Conservation (phyloP, 2,329 filamentous ascomycete genomes). For the Cephalotrichum gorgonifer region DNA sequence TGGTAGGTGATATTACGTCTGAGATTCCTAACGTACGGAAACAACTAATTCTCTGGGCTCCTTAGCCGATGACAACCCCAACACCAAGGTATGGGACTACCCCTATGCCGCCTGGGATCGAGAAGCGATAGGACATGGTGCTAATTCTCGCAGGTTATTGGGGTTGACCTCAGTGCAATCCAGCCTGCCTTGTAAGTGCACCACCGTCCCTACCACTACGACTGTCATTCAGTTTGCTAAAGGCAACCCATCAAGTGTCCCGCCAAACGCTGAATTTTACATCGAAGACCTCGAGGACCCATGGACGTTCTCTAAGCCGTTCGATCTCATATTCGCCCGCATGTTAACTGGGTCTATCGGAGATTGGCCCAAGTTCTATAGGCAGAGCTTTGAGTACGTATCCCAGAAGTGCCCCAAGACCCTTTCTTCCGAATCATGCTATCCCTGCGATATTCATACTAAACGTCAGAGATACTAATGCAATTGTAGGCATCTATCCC, state of each 20-base stretch:
- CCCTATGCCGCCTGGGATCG: not conserved
- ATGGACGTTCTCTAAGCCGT: conserved; percentile 12
- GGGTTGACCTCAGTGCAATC: conserved; percentile 22
- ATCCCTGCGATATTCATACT: too few relatives aligned
- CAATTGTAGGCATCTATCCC: not conserved
- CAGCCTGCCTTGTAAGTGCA: conserved; percentile 18
- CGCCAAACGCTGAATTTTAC: conserved; percentile 19
- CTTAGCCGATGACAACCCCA: conserved; percentile 13
- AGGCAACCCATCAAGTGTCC: conserved; percentile 9
- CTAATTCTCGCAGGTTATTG: conserved; percentile 12
- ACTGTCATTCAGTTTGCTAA: not conserved
- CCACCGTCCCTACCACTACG: too few relatives aligned
- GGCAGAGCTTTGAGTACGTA: not conserved
- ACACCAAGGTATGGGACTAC: conserved; percentile 8
- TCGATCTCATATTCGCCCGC: not conserved
- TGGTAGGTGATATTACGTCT: not conserved
- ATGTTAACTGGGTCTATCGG: not conserved
- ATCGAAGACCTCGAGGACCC: conserved; percentile 20
- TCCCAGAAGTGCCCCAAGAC: too few relatives aligned
- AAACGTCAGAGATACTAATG: not conserved
- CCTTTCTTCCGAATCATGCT: too few relatives aligned
- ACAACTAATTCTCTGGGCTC: not conserved
- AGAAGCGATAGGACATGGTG: too few relatives aligned
- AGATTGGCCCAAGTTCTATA: not conserved
- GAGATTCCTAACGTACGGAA: too few relatives aligned